Evolutionary conservation across 2,329 filamentous ascomycete genomes (phyloP), one percentile per base, ranked within the genome.

Genomic region (Fusarium albosuccineum): DNA sequence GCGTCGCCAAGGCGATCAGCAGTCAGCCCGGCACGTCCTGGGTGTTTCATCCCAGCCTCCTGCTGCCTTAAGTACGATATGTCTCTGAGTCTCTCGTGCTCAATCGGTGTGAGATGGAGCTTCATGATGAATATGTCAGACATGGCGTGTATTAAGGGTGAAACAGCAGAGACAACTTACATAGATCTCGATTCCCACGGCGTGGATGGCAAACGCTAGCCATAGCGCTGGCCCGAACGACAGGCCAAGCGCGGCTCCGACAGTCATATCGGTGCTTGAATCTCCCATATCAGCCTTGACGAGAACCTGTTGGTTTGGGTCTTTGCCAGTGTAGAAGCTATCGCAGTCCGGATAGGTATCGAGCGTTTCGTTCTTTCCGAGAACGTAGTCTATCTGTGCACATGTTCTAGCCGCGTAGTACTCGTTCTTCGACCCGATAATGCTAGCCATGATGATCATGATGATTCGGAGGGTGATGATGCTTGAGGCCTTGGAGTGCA

Each of bases 391-490:
- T 16, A 49, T 49, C 16, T 49, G 45, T 9, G 45, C 33, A 37
- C 45, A 49, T 17, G 16, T 49, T 5, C 45, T 49, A 11, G 17
- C 29, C 13, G 16, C 29, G 10, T n/a, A 50, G 22, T 50, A 50
- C 6, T 37, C 22, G 10, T 13, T 27, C 16, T 9, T 39, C 5
- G 46, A 50, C 4, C 30, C 22, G 22, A 37, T 37, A 9, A 50
- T 37, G 6, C 9, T 17, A 8, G 46, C 46, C 45, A 49, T 49
- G 6, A 6, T 37, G 2, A 50, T 50, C 46, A 50, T 50, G 34
- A 50, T 50, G 9, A 50, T 37, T 37, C 46, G 46, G 16, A 37
- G 17, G 9, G 46, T 50, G 33, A 50, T 50, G 8, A 50, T 50
- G 33, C 45, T 49, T 13, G 45, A 49, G 9, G 45, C 45, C 45